These are phyloP conservation scores for Polytrichum formosum DNA, from an alignment of 225 moss, liverwort and hornwort species.

Conservation along the genomic window DNA sequence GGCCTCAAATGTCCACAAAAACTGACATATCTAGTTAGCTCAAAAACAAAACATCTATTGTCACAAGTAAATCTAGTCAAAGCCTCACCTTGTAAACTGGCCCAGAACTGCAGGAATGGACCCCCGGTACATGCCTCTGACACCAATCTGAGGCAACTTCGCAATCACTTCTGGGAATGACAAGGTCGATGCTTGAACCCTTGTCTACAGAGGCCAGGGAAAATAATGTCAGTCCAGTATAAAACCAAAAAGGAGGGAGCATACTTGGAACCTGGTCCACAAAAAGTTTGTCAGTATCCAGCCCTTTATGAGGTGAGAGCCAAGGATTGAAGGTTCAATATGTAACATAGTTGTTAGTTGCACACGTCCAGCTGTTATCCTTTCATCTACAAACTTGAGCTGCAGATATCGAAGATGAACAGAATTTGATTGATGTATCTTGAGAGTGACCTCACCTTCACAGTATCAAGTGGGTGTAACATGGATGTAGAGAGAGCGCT, in stretches of 20 bases:
- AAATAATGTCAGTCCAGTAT: too few species aligned
- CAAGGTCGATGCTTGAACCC: conserved; percentile 67
- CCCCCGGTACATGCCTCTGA: conserved; percentile 63
- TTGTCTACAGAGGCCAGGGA: conserved; percentile 40
- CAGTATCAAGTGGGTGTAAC: conserved; percentile 66
- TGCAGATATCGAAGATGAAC: background rate
- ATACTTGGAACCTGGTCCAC: too few species aligned
- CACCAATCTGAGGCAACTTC: conserved; percentile 53
- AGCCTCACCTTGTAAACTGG: conserved; percentile 56
- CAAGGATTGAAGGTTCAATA: too few species aligned
- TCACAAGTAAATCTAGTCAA: background rate
- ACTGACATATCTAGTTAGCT: too few species aligned
- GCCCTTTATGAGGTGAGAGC: too few species aligned
- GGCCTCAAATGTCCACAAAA: too few species aligned
- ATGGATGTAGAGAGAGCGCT: conserved; percentile 67
- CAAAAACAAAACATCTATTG: background rate
- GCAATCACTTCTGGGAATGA: conserved; percentile 64
- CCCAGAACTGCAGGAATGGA: conserved; percentile 62
- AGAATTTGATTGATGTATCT: background rate
- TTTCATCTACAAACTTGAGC: too few species aligned
- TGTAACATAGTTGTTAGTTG: too few species aligned
- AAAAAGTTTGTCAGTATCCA: too few species aligned
- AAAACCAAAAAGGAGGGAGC: too few species aligned
- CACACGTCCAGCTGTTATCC: too few species aligned
- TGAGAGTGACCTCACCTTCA: conserved; percentile 39